Base-by-base conservation (phyloP, 2,329 filamentous ascomycete species). In the Trichoderma pleuroti region DNA sequence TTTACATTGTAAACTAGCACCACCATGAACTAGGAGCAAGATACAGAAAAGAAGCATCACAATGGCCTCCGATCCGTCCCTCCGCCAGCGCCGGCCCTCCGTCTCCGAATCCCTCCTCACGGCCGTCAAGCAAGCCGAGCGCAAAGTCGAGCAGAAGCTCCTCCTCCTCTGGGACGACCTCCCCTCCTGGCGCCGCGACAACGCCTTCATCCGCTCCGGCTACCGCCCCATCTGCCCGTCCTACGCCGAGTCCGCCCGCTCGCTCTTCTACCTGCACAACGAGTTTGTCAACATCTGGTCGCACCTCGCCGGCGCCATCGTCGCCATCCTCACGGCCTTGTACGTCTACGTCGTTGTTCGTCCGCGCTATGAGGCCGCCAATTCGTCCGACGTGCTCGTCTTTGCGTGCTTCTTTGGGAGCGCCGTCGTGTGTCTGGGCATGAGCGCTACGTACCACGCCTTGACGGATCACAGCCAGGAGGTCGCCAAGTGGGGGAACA, bases 381-480 rank as follows among this genome's bases (percentile, higher is more conserved):
- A 84, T 10, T 72, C 77, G 10, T 81, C 86, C 4, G 93, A 97
- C 78, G 84, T 93, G n/a, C 73, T 89, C 42, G 92, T 89, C 34
- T 93, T 97, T 78, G 82, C 84, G 1, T 94, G 90, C 81, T 97
- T 96, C 84, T 94, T 97, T 76, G 83, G 84, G 28, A 93, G 93
- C 57, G 92, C 91, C 2, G 86, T 90, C 32, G 76, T 88, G 39
- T 95, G 93, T 76, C 83, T 96, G 66, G 91, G 91, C 26, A 93
- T 94, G 90, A 94, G 91, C 75, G 92, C 93, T 6, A 92, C 91
- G 3, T 99, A 90, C 78, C 96, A 99, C 79, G 87, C 92, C 2
- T 87, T 98, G 61, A 89, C 86, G 26, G 97, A 98, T 74, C 96
- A 99, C 80, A 96, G 92, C 21, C 88, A 89, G 46, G 81, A 82